phyloP scores from a whole-genome alignment of 2,329 filamentous ascomycete genomes.

The Fusarium sp. region DNA sequence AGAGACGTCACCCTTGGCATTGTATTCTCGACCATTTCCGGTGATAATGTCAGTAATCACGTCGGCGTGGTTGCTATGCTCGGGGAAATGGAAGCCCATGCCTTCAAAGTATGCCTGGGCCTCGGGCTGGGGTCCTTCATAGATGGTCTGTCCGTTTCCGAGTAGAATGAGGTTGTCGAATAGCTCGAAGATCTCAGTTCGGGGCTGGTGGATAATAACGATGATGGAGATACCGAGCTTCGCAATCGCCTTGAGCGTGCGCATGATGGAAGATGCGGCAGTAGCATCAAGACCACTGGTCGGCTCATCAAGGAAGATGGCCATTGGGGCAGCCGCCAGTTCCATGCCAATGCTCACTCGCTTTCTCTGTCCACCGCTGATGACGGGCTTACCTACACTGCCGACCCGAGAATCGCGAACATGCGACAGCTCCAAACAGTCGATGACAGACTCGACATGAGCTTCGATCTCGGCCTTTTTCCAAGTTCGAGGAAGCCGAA shows the following conservation, averaged over 20 bases:
- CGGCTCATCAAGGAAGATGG: conserved; percentile 62
- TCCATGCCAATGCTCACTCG: conserved; percentile 67
- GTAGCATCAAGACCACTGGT: conserved; percentile 63
- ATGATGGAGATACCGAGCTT: conserved; percentile 64
- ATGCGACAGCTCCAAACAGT: conserved; percentile 61
- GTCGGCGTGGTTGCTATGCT: conserved; percentile 62
- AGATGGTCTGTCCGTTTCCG: conserved; percentile 62
- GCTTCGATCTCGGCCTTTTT: conserved; percentile 56
- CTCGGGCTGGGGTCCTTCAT: conserved; percentile 56
- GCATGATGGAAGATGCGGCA: conserved; percentile 63
- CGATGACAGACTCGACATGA: conserved; percentile 64
- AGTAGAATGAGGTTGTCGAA: conserved; percentile 65
- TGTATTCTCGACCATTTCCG: conserved; percentile 62
- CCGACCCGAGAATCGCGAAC: conserved; percentile 62
- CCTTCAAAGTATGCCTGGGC: conserved; percentile 60
- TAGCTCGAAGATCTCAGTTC: conserved; percentile 64
- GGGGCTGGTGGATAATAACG: conserved; percentile 67
- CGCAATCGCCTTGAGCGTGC: conserved; percentile 61
- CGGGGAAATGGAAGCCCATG: conserved; percentile 60
- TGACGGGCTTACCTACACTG: conserved; percentile 58
- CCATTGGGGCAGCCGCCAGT: conserved; percentile 64
- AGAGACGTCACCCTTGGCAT: conserved; percentile 55
- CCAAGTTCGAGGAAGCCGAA: conserved; percentile 62
- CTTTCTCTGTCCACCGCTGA: conserved; percentile 66
- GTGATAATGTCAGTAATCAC: conserved; percentile 68